These are phyloP conservation scores for Castanea crenata DNA, from an alignment of 306 rosid genomes.

Conservation along the genomic window DNA sequence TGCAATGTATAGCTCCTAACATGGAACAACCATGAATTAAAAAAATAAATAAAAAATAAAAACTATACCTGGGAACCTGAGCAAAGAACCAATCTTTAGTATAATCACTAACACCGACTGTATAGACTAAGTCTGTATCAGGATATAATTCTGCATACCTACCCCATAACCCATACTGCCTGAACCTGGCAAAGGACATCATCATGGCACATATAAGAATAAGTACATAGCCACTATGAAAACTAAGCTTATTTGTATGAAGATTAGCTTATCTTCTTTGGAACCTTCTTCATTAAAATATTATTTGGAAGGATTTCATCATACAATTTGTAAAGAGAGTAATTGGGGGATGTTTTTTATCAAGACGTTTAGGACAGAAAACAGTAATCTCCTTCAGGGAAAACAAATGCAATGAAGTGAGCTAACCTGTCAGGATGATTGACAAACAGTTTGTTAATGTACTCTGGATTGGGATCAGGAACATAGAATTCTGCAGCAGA, in stretches of 20 bases:
- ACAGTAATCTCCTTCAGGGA: neutral
- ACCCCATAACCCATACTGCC: conserved; percentile 93
- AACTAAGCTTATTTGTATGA: neutral
- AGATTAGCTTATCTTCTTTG: too few relatives aligned
- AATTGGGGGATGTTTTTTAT: neutral
- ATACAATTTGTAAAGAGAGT: neutral
- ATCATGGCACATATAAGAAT: neutral
- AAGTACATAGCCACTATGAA: neutral
- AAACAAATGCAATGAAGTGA: neutral
- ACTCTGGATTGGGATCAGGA: conserved; percentile 78
- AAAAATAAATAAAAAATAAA: neutral
- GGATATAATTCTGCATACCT: conserved; percentile 85
- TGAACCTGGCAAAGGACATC: conserved; percentile 46
- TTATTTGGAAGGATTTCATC: too few relatives aligned
- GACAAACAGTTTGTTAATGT: conserved; percentile 70
- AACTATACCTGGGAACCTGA: conserved; percentile 74
- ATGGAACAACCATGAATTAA: neutral
- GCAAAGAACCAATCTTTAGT: conserved; percentile 90
- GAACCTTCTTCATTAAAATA: too few relatives aligned
- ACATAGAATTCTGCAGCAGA: conserved; percentile 79
- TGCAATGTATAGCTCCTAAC: neutral
- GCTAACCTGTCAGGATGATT: conserved; percentile 81
- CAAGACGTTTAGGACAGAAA: neutral
- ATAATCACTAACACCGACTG: conserved; percentile 65
- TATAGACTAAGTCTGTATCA: conserved; percentile 61